These are phyloP conservation scores for Salvia rosmarinus DNA, from an alignment of 257 asterid genomes.

Conservation along the genomic window DNA sequence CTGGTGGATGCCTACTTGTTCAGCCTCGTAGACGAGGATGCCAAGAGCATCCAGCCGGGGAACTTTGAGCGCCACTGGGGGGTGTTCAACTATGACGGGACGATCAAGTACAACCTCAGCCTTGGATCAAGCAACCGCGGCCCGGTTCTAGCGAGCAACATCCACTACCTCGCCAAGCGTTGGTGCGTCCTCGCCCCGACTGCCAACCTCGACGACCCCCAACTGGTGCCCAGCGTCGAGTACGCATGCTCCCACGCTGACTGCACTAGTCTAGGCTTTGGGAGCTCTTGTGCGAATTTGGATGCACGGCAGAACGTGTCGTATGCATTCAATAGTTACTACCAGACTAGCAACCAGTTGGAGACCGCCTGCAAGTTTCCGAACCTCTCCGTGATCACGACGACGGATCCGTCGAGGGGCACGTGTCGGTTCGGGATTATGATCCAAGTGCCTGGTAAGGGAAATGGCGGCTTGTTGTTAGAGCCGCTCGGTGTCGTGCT, in stretches of 20 bases:
- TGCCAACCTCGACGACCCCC: constrained; percentile 53
- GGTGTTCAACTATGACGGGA: constrained; percentile 66
- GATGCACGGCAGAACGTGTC: constrained; percentile 57
- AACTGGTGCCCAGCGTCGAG: constrained; percentile 53
- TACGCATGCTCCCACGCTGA: constrained; percentile 70
- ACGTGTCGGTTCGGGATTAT: constrained; percentile 62
- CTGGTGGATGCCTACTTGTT: constrained; percentile 69
- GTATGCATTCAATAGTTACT: constrained; percentile 71
- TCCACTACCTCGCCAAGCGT: constrained; percentile 47
- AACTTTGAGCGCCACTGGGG: constrained; percentile 92
- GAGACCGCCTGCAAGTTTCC: constrained; percentile 68
- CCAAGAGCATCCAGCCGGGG: constrained; percentile 77
- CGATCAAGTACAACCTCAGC: constrained; percentile 64
- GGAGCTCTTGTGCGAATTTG: constrained; percentile 58
- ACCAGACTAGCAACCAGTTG: constrained; percentile 60
- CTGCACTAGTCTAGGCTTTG: constrained; percentile 70
- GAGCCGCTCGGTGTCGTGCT: constrained; percentile 36
- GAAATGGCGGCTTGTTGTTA: constrained; percentile 34
- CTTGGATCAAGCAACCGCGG: constrained; percentile 48
- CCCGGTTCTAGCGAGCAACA: constrained; percentile 48
- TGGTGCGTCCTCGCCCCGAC: constrained; percentile 68
- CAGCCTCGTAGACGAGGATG: constrained; percentile 74
- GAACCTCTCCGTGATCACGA: constrained; percentile 56
- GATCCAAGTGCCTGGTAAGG: constrained; percentile 44
- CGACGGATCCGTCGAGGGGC: constrained; percentile 61